Evolutionary conservation across 495 filamentous ascomycete species (phyloP).

Genomic region (Penicillium egyptiacum): DNA sequence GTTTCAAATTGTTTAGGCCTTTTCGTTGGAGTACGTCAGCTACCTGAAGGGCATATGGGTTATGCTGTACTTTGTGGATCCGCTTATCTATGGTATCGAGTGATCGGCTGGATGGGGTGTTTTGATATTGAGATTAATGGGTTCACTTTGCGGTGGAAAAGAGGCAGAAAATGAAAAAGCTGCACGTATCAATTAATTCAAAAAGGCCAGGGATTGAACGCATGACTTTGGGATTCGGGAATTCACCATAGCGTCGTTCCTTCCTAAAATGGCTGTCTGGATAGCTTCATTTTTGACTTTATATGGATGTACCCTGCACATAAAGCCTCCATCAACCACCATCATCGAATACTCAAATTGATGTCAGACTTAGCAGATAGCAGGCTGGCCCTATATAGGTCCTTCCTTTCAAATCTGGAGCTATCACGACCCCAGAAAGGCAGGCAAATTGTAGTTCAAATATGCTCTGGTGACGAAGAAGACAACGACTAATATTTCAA

Average conservation of each 20-base stretch:
- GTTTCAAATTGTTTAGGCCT: no score
- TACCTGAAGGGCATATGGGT: no score
- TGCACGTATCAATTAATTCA: neutral
- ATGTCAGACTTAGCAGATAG: neutral
- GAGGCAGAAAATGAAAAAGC: neutral
- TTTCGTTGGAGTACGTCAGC: no score
- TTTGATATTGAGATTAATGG: neutral
- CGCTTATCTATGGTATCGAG: neutral
- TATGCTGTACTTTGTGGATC: no score
- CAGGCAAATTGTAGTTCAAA: neutral
- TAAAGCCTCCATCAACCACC: neutral
- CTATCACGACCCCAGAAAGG: neutral
- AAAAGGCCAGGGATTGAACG: neutral
- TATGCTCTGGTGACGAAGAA: neutral
- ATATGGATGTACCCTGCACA: neutral
- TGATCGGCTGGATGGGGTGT: neutral
- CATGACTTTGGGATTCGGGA: neutral
- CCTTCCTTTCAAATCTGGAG: neutral
- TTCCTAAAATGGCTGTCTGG: slow-evolving; percentile 2
- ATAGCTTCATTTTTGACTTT: neutral
- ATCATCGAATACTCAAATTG: neutral
- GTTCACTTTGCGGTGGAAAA: neutral
- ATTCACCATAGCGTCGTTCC: neutral
- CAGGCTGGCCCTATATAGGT: neutral
- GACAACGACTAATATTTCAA: neutral